Percentiles rank a stretch among this genome's conserved stretches.
Evolutionary conservation across 1,284 basidiomycete species (phyloP).

Genomic region (Anthracocystis setariae): DNA sequence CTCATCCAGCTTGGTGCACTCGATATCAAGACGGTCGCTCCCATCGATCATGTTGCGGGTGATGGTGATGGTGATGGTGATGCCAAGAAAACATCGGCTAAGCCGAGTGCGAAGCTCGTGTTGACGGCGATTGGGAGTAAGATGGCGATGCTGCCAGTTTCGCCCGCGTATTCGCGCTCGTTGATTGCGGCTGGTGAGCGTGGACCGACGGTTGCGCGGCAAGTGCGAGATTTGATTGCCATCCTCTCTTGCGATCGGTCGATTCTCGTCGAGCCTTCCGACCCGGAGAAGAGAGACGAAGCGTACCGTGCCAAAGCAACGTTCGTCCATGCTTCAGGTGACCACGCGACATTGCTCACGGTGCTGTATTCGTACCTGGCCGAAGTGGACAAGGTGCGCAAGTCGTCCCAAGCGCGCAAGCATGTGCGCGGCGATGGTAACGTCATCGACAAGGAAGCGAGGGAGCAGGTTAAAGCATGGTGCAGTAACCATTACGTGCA

Average conservation of each 20-base stretch:
- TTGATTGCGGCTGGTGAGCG: conserved; percentile 58
- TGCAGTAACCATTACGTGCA: conserved; percentile 60
- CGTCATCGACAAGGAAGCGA: conserved; percentile 21
- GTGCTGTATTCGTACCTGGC: conserved; percentile 65
- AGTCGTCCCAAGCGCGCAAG: conserved; percentile 7
- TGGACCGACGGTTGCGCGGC: conserved; percentile 46
- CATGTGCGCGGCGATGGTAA: conserved; percentile 16
- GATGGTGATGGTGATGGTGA: conserved; percentile 5
- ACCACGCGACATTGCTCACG: conserved; percentile 62
- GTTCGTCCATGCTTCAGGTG: conserved; percentile 56
- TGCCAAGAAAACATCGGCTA: conserved; percentile 6
- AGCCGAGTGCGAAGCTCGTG: conserved; percentile 19
- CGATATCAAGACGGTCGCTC: conserved; percentile 16
- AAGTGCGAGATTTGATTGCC: conserved; percentile 64
- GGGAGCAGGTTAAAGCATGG: conserved; percentile 69
- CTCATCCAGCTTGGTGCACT: conserved; percentile 63
- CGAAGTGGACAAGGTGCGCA: conserved; percentile 26
- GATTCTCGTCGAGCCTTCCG: conserved; percentile 52
- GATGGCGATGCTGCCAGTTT: conserved; percentile 62
- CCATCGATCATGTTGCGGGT: conserved; percentile 5
- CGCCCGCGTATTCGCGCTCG: conserved; percentile 58
- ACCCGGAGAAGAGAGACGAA: conserved; percentile 56
- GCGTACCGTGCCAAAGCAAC: conserved; percentile 68
- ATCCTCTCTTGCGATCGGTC: conserved; percentile 58
- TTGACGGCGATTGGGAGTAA: conserved; percentile 57